Evolutionary conservation across 2,329 filamentous ascomycete species (phyloP), one percentile per base, ranked within the genome.

Genomic region (Diplodia scrobiculata): DNA sequence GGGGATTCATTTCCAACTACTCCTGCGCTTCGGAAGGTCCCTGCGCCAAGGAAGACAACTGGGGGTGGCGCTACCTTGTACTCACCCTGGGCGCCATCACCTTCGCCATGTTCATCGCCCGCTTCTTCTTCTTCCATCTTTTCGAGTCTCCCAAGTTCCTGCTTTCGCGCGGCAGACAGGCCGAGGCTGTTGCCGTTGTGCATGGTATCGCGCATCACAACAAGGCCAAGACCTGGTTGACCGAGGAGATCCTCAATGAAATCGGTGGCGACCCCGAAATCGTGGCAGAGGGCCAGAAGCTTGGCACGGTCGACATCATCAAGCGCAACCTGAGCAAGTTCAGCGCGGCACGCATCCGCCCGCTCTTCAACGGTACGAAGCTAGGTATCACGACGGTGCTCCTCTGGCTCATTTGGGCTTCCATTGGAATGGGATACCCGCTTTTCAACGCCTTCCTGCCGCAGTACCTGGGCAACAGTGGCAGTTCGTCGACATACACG

Each of bases 401-500:
- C 0, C 75, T 94, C 55, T 92, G 90, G 90, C 90, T 92, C 77
- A 88, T 87, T 74, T 96, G 91, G 91, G 84, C 88, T 0, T 88
- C 86, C 14, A 93, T 96, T 70, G 91, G 91, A 67, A 90, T 96
- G 86, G 91, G 88, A 2, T 96, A 94, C 73, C 91, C 91, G 0
- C 84, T 96, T 1, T 96, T 94, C 84, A 95, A 95, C 76, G 89
- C 90, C 63, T 96, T 96, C 78, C 83, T 96, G n/a, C 92, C 92
- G 0, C 90, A 95, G 71, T 95, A 95, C 73, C 86, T 96, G 67
- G 85, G 87, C 27, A 84, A 87, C 66, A 84, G 86, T 29, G 80
- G 80, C 11, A 70, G 71, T n/a, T 69, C 73, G 17, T 62, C 66
- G 52, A 71, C 69, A 3, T 68, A 68, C 55, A 76, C 78, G 38